Base-by-base conservation (phyloP, 345 rosid genomes). In the Lepidium aucheri region DNA sequence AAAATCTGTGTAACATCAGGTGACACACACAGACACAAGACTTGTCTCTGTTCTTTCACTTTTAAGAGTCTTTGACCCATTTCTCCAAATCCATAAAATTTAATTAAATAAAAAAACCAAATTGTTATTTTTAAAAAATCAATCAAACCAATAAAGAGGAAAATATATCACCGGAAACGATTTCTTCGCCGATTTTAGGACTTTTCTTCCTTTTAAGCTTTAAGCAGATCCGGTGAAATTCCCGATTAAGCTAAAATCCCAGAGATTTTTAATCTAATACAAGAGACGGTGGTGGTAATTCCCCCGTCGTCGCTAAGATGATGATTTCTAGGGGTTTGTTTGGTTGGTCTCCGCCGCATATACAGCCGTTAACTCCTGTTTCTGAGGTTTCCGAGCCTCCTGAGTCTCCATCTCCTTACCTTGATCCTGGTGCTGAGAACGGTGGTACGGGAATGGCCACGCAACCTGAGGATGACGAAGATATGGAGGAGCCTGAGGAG, bases 381-480 rank as follows among this genome's bases (percentile, higher is more conserved):
- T 91, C 99, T 1, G 99, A 94, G 82, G 97, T 95, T 6, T 95
- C 99, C 14, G 99, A 91, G 85, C 97, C 99, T 32, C 99, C 99
- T 62, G 99, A 94, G 82, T 86, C 96, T 8, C 99, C 99, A 2
- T 94, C 97, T 4, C 99, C 99, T 7, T 94, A 94, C 76, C 63
- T 87, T 12, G 97, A 94, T 70, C 59, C 77, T 15, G 79, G 74
- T 18, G 91, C 86, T 7, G 99, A 95, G 77, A 79, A 84, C 20
- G 86, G 85, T 1, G 86, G 85, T 1, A 73, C 79, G 0, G 84
- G 86, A 0, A 83, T 80, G 12, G 82, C 81, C 41, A 79, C 84
- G 22, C 89, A 79, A 77, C 79, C 68, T 30, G 96, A 87, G 56
- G 92, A 78, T 14, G 96, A 85, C 43, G 97, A 89, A 45, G 99